A percentile compares a stretch with the other conserved stretches of the same genome.
Evolutionary conservation across 2,329 filamentous ascomycete species (phyloP).

Genomic region (Exophiala phaeomuriformis): DNA sequence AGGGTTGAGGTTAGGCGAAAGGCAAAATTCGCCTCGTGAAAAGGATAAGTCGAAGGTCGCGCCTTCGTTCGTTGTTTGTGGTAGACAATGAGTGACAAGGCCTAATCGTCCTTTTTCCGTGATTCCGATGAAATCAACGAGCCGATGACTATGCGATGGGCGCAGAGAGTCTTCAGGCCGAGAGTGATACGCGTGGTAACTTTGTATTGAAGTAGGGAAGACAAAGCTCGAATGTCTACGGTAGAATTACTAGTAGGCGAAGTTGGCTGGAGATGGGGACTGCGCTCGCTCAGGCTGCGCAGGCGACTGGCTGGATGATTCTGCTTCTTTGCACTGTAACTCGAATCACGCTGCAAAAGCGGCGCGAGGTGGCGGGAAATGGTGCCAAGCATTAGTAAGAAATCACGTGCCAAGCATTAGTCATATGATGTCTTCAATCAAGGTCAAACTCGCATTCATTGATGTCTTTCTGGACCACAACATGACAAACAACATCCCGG

Average conservation of each 20-base stretch:
- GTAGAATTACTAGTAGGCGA: not conserved
- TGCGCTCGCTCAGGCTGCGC: not conserved
- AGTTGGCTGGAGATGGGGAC: not conserved
- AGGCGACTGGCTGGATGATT: no score
- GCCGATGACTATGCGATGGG: not conserved
- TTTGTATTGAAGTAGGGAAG: not conserved
- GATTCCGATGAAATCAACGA: not conserved
- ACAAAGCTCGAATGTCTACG: not conserved
- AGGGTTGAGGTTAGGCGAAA: not conserved
- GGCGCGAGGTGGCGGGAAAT: not conserved
- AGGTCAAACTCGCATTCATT: no score
- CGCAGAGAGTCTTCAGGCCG: not conserved
- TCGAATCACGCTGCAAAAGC: not conserved
- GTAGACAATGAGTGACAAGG: conserved; percentile 4
- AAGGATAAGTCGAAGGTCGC: conserved; percentile 8
- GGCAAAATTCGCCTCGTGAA: conserved; percentile 6
- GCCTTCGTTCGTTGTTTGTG: conserved; percentile 10
- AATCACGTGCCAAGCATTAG: not conserved
- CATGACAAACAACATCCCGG: no score
- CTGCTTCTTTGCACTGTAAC: not conserved
- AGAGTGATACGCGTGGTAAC: not conserved
- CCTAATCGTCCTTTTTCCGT: not conserved
- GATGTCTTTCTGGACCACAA: no score
- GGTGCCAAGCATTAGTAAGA: not conserved
- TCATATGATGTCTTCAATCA: not conserved